Evolutionary conservation across 441 rosid genomes (phyloP).

Genomic region (Bocquillonia castaneifolia): DNA sequence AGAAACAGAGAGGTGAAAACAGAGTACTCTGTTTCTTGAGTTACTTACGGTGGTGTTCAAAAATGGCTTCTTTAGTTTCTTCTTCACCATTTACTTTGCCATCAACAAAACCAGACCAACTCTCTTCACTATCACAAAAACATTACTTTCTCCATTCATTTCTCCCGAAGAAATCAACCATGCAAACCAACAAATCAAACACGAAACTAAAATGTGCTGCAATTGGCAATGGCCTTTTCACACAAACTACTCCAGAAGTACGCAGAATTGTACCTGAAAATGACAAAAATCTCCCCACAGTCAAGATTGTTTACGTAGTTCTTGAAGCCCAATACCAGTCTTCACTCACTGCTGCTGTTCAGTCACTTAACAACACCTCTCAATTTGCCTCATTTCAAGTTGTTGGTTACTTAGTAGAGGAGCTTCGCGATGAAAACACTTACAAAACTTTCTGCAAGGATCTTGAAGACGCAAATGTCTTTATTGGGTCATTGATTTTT

Average conservation of each 20-base stretch:
- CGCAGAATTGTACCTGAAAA: conserved; percentile 79
- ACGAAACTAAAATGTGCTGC: conserved; percentile 54
- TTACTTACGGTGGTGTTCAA: conserved; percentile 4
- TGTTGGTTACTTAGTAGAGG: conserved; percentile 91
- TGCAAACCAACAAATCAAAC: conserved; percentile 35
- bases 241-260: conserved; percentile 83
- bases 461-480: conserved; percentile 81
- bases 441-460: conserved; percentile 78
- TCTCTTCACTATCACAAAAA: conserved; percentile 63
- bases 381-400: conserved; percentile 65
- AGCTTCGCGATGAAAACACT: conserved; percentile 62
- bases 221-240: conserved; percentile 87
- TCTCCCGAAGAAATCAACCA: conserved; percentile 49
- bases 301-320: conserved; percentile 84
- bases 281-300: conserved; percentile 58
- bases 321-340: conserved; percentile 98
- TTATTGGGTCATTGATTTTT: conserved; percentile 90
- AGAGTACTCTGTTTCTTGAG: conserved; percentile 26
- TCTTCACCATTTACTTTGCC: conserved; percentile 65
- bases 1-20: conserved; percentile 23
- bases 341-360: conserved; percentile 72
- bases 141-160: conserved; percentile 77
- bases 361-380: conserved; percentile 53
- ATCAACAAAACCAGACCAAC: conserved; percentile 57
- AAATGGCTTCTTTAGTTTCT: conserved; percentile 75